Conservation (phyloP, 2,329 filamentous ascomycete genomes). For the Curvularia lunata region DNA sequence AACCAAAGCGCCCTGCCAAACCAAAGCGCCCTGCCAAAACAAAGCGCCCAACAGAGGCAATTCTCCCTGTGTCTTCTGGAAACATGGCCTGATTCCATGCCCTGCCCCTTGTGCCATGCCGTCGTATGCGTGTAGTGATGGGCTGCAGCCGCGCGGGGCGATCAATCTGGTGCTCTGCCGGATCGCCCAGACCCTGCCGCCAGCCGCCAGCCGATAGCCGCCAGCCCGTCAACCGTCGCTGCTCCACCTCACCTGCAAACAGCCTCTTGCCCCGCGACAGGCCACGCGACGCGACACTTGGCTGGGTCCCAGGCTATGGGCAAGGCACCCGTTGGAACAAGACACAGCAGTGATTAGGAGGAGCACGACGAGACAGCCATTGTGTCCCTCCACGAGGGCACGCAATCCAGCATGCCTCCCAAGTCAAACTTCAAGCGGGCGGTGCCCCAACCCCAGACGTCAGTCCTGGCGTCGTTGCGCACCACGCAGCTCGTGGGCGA, state of each 20-base stretch:
- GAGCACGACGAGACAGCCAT: not conserved
- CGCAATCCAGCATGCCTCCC: slow-evolving; percentile 34
- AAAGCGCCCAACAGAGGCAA: not conserved
- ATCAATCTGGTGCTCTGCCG: slow-evolving; percentile 16
- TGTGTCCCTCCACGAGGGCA: not conserved
- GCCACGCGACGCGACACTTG: slow-evolving; percentile 5
- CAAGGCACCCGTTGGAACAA: not conserved
- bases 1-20: not conserved
- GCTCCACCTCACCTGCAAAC: slow-evolving; percentile 14
- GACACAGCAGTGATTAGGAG: too few species aligned
- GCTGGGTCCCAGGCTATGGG: slow-evolving; percentile 18
- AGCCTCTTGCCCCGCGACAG: slow-evolving; percentile 14
- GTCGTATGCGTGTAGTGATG: not conserved
- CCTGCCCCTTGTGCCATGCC: not conserved
- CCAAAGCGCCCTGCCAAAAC: not conserved
- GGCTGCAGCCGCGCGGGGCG: slow-evolving; percentile 14
- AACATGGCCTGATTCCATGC: not conserved
- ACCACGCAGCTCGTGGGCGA: slow-evolving; percentile 81
- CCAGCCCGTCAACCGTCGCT: slow-evolving; percentile 12
- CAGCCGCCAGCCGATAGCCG: slow-evolving; percentile 9
- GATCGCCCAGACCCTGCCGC: slow-evolving; percentile 21
- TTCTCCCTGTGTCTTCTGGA: not conserved
- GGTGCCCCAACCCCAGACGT: slow-evolving; percentile 31
- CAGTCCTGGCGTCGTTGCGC: slow-evolving; percentile 77
- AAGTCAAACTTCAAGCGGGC: slow-evolving; percentile 61